Evolutionary conservation across 2,329 filamentous ascomycete genomes (phyloP).

Genomic region (Lachnellula occidentalis): DNA sequence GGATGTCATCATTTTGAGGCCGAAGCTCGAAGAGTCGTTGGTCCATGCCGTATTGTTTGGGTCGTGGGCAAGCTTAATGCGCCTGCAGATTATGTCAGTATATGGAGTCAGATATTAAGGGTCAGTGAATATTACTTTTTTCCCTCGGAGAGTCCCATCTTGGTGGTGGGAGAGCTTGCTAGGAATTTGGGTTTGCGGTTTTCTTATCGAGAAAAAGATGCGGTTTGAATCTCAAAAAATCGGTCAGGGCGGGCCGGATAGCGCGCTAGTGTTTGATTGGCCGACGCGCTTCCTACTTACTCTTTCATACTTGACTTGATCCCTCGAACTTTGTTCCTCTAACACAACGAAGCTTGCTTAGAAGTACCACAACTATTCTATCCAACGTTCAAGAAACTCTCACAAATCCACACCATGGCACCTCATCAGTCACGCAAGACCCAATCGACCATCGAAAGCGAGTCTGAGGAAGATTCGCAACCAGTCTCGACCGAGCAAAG

Average conservation of each 20-base stretch:
- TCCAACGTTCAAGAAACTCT: neutral
- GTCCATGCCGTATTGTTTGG: constrained; percentile 96
- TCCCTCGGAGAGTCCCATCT: constrained; percentile 64
- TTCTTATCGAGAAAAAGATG: constrained; percentile 19
- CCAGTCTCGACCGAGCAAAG: constrained; percentile 13
- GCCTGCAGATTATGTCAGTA: constrained; percentile 41
- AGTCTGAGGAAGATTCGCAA: constrained; percentile 13
- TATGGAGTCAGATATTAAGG: constrained; percentile 18
- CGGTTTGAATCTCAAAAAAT: constrained; percentile 9
- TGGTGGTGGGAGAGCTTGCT: constrained; percentile 5
- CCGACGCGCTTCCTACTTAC: neutral
- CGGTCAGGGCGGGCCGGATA: constrained; percentile 9
- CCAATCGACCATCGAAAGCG: neutral
- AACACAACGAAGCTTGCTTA: neutral
- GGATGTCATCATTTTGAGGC: constrained; percentile 79
- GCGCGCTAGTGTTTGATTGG: constrained; percentile 18
- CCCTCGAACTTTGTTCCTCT: neutral
- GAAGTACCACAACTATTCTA: neutral
- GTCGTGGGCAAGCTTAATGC: constrained; percentile 72
- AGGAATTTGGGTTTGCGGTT: neutral
- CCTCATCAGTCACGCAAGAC: constrained; percentile 13
- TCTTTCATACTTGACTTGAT: neutral
- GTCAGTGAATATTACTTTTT: constrained; percentile 50
- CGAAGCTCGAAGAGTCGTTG: constrained; percentile 74
- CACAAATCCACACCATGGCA: constrained; percentile 12